These are phyloP conservation scores for Xylaria curta DNA, from an alignment of 495 filamentous ascomycete species.

Conservation along the genomic window DNA sequence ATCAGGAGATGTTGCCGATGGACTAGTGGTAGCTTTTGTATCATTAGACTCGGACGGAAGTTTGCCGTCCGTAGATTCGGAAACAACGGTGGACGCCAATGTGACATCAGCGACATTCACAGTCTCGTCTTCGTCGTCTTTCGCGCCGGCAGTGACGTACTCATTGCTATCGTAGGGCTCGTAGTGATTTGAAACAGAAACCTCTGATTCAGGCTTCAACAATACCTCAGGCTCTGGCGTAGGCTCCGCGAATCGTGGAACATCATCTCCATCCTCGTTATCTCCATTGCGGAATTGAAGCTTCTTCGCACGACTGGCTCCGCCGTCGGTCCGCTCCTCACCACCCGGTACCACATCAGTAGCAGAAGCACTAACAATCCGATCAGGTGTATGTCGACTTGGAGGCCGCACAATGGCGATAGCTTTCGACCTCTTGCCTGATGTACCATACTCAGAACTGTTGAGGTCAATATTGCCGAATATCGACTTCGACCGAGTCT, in stretches of 20 bases:
- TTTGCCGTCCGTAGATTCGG: conserved; percentile 56
- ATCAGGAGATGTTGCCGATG: conserved; percentile 49
- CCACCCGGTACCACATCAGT: conserved; percentile 51
- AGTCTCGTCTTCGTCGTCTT: conserved; percentile 55
- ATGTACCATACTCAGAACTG: conserved; percentile 61
- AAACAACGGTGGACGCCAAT: conserved; percentile 52
- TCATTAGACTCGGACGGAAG: conserved; percentile 52
- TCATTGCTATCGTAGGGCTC: conserved; percentile 32
- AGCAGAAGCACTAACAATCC: not conserved
- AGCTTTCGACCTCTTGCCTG: conserved; percentile 75
- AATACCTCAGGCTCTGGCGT: conserved; percentile 60
- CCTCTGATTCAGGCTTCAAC: conserved; percentile 44
- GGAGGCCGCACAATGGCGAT: conserved; percentile 80
- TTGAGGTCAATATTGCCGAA: conserved; percentile 76
- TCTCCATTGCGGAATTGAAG: conserved; percentile 56
- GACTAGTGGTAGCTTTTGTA: conserved; percentile 56
- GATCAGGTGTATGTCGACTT: conserved; percentile 40
- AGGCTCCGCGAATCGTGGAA: conserved; percentile 69
- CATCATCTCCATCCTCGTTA: conserved; percentile 66
- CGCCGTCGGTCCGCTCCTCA: conserved; percentile 58
- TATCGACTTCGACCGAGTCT: conserved; percentile 60
- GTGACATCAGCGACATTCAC: conserved; percentile 47
- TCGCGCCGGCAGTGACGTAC: conserved; percentile 32
- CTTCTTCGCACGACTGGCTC: conserved; percentile 73
- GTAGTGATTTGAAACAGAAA: conserved; percentile 29